phyloP scores from a whole-genome alignment of 805 yeast genomes.

The Middelhovenomyces tepae region DNA sequence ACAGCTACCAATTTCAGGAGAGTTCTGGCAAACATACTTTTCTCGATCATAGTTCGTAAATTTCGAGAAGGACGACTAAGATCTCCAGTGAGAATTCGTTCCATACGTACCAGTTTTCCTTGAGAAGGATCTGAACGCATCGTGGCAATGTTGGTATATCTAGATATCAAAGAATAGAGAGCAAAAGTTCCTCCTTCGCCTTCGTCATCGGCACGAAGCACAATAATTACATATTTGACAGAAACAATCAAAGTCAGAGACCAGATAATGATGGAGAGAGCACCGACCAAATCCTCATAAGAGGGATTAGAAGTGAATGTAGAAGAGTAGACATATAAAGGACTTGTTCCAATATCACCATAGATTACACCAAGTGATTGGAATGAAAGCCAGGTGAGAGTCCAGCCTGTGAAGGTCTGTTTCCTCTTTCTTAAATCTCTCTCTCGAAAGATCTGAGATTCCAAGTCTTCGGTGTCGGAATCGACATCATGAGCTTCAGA shows the following conservation, averaged over 20 bases:
- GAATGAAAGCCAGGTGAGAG: slow-evolving; percentile 26
- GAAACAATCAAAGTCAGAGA: slow-evolving; percentile 45
- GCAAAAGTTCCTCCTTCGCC: slow-evolving; percentile 62
- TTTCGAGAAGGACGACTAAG: slow-evolving; percentile 7
- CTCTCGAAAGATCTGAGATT: slow-evolving; percentile 81
- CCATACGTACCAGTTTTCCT: slow-evolving; percentile 3
- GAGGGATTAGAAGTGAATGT: slow-evolving; percentile 30
- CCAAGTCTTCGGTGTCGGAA: no score
- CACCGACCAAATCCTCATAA: slow-evolving; percentile 39
- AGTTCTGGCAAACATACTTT: slow-evolving; percentile 29
- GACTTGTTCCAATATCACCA: slow-evolving; percentile 58
- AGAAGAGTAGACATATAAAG: slow-evolving; percentile 42
- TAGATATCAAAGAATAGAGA: slow-evolving; percentile 49
- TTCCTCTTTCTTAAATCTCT: slow-evolving; percentile 76
- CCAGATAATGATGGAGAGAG: slow-evolving; percentile 46
- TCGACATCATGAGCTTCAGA: no score
- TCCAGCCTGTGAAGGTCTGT: slow-evolving; percentile 88
- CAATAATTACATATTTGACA: slow-evolving; percentile 42
- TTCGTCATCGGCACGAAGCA: slow-evolving; percentile 46
- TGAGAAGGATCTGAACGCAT: slow-evolving; percentile 6
- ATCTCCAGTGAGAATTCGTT: slow-evolving; percentile 7
- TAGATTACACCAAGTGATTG: slow-evolving; percentile 54
- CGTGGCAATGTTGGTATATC: slow-evolving; percentile 31
- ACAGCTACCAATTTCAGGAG: slow-evolving; percentile 32
- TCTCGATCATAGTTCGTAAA: slow-evolving; percentile 16